Evolutionary conservation across 1,284 basidiomycete species (phyloP).

Genomic region (Cystobasidium sp.): DNA sequence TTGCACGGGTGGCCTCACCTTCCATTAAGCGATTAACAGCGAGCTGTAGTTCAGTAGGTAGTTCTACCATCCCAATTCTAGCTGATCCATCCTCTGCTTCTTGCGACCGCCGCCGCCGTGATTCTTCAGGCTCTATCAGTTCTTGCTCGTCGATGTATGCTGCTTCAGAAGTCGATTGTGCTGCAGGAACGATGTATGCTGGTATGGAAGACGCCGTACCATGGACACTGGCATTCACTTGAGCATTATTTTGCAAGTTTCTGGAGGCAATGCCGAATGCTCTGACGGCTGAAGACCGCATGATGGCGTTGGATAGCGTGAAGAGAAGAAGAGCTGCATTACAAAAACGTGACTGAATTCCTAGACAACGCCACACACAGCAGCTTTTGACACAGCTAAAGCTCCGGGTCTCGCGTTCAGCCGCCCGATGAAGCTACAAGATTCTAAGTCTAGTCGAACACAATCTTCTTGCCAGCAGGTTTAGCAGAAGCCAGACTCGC

Average conservation of each 20-base stretch:
- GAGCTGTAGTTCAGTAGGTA: constrained; percentile 42
- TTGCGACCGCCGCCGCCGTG: constrained; percentile 16
- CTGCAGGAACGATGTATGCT: constrained; percentile 12
- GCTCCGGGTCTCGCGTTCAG: no score
- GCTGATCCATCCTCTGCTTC: constrained; percentile 37
- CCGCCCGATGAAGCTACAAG: neutral
- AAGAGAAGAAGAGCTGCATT: neutral
- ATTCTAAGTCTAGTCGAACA: constrained; percentile 58
- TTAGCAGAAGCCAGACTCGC: constrained; percentile 48
- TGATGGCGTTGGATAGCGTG: neutral
- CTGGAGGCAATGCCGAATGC: constrained; percentile 12
- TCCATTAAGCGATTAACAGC: constrained; percentile 38
- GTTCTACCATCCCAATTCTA: constrained; percentile 40
- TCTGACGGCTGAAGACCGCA: constrained; percentile 18
- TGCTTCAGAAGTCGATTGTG: constrained; percentile 1
- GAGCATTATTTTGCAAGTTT: constrained; percentile 1
- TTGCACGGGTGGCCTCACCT: constrained; percentile 7
- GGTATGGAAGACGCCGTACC: constrained; percentile 18
- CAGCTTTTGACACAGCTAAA: neutral
- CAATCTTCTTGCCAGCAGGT: constrained; percentile 61
- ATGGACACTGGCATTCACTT: neutral
- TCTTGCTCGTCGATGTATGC: constrained; percentile 12
- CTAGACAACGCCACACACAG: constrained; percentile 1
- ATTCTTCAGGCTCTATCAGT: neutral
- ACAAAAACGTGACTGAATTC: constrained; percentile 7